Base-by-base conservation (phyloP, 805 yeast genomes). In the Kuraishia ogatae region DNA sequence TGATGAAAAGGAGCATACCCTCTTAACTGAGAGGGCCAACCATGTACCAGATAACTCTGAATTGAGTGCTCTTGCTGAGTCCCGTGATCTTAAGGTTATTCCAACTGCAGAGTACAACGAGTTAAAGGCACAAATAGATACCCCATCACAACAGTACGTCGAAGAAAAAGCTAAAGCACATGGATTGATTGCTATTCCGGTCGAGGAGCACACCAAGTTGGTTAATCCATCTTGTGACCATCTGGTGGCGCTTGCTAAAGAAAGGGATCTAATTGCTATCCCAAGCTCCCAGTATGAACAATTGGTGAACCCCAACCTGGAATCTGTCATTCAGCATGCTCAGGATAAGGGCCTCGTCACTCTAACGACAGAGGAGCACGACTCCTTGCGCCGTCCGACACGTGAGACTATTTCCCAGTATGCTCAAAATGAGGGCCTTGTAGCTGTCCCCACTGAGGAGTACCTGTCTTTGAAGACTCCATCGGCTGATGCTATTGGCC, bases 231-330 rank as follows among this genome's bases (percentile, higher is more conserved):
- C 50, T 24, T 24, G 35, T 13, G 61, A 58, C 2, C 57, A 60
- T 47, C 52, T 70, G 28, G 57, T 59, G 43, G 52, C 60, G 22
- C 60, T 56, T 52, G 74, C 78, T 0, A 51, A 54, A n/a, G 68
- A 62, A 10, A 59, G 66, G 53, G 75, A 73, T 1, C 62, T 73
- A 35, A 65, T 67, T 24, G 63, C 74, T 21, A 63, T 79, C 15
- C 64, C 74, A 0, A 63, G 64, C 39, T 70, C 70, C 11, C 72
- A 74, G 39, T 63, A 66, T 48, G 66, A 68, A 4, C 17, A 61
- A 3, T 47, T 62, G 56, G 53, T n/a, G 17, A 53, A 22, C 19
- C 55, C 52, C 11, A 39, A 20, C 23, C 17, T 21, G 39, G 50
- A 53, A 8, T 49, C 28, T 19, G n/a, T 49, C 17, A 35, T 8